Percentiles rank a stretch among this genome's conserved stretches.
These are phyloP conservation scores for Quercus gilva DNA, from an alignment of 306 rosid genomes.

Conservation along the genomic window DNA sequence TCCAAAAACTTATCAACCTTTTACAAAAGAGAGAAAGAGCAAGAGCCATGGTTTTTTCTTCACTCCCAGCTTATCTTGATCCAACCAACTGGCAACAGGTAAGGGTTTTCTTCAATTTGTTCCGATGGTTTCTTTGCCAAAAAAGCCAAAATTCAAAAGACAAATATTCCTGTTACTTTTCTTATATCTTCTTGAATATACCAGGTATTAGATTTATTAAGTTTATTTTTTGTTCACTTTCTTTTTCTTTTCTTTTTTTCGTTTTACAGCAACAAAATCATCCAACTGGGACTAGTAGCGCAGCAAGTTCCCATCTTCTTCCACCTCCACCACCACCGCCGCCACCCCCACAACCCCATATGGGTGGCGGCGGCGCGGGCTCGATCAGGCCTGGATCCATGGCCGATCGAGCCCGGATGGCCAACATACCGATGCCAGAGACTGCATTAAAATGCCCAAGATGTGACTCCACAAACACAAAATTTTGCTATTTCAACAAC, in stretches of 20 bases:
- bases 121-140: constrained; percentile 4
- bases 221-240: constrained; percentile 7
- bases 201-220: constrained; percentile 51
- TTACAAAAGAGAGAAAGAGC: constrained; percentile 64
- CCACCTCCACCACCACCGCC: constrained; percentile 39
- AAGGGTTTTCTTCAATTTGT: constrained; percentile 32
- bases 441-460: constrained; percentile 70
- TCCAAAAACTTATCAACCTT: constrained; percentile 50
- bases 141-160: constrained; percentile 37
- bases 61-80: constrained; percentile 89
- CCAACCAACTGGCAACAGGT: constrained; percentile 95
- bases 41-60: constrained; percentile 79
- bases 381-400: constrained; percentile 71
- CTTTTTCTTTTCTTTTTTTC: constrained; percentile 8
- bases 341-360: constrained; percentile 38
- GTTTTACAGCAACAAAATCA: constrained; percentile 41
- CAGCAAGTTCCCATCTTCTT: constrained; percentile 39
- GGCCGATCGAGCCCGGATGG: constrained; percentile 88
- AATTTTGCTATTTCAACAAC: constrained; percentile 92
- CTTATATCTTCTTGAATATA: constrained; percentile 68
- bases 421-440: constrained; percentile 76
- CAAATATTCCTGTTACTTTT: constrained; percentile 59
- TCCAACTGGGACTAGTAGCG: constrained; percentile 28
- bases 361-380: constrained; percentile 28
- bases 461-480: constrained; percentile 88